Percentiles rank a stretch among this genome's conserved stretches.
Evolutionary conservation across 495 filamentous ascomycete genomes (phyloP).

Genomic region (Cudoniella acicularis): DNA sequence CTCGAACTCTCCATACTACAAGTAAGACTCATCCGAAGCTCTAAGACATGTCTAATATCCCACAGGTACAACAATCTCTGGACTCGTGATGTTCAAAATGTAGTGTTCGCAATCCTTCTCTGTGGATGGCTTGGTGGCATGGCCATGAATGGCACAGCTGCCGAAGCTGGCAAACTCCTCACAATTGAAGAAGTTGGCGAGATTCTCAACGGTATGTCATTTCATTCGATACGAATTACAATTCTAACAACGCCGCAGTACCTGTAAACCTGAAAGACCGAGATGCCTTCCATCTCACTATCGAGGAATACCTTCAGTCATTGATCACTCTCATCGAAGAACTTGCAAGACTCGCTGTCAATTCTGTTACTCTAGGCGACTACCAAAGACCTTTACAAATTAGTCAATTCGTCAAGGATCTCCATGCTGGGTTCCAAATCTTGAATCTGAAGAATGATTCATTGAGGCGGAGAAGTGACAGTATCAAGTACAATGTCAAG

Average conservation of each 20-base stretch:
- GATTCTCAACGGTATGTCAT: constrained; percentile 59
- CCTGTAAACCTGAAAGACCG: constrained; percentile 88
- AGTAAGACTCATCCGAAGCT: constrained; percentile 38
- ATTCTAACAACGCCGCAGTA: constrained; percentile 48
- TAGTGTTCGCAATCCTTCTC: constrained; percentile 66
- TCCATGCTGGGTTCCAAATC: constrained; percentile 93
- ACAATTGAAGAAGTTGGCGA: constrained; percentile 85
- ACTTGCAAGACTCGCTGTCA: constrained; percentile 79
- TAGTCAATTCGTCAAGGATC: constrained; percentile 87
- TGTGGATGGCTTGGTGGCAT: constrained; percentile 73
- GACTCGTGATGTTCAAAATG: constrained; percentile 80
- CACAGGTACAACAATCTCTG: constrained; percentile 75
- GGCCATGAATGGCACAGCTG: constrained; percentile 32
- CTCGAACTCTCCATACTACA: constrained; percentile 90
- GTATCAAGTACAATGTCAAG: constrained; percentile 95
- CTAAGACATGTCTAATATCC: neutral
- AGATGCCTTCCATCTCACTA: constrained; percentile 90
- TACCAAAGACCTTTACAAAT: constrained; percentile 79
- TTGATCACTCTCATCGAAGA: constrained; percentile 86
- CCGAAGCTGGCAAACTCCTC: constrained; percentile 57
- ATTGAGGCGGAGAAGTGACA: constrained; percentile 80
- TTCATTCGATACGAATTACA: neutral
- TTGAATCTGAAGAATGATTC: constrained; percentile 96
- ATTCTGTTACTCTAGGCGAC: constrained; percentile 91
- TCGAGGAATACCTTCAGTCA: constrained; percentile 92